These are phyloP conservation scores for Durio zibethinus DNA, from an alignment of 345 rosid species.

Conservation along the genomic window DNA sequence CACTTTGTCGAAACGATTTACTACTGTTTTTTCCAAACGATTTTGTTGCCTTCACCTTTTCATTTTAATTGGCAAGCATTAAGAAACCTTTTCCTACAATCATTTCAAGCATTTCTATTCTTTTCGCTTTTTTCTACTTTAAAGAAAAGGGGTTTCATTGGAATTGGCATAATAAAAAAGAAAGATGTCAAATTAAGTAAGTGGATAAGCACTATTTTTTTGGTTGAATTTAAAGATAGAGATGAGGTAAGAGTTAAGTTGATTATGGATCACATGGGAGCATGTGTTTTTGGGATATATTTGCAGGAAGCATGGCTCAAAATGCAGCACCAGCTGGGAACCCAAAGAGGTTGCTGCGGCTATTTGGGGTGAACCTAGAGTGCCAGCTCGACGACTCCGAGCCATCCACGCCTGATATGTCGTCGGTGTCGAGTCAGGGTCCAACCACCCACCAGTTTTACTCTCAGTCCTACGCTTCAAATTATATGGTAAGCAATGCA, in stretches of 20 bases:
- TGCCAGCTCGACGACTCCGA: conserved; percentile 61
- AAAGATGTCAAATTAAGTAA: no score
- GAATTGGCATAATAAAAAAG: neutral
- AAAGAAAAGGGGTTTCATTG: neutral
- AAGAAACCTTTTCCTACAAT: neutral
- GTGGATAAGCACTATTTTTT: no score
- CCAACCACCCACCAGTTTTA: conserved; percentile 29
- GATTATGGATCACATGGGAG: neutral
- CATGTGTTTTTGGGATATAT: neutral
- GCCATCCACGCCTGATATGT: conserved; percentile 57
- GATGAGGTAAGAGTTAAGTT: neutral
- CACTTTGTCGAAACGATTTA: no score
- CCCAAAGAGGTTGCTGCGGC: conserved; percentile 64
- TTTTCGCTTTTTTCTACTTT: no score
- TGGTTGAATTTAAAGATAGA: neutral
- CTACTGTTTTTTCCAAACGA: neutral
- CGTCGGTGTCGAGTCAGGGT: conserved; percentile 41
- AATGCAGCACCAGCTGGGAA: conserved; percentile 38
- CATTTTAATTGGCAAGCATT: neutral
- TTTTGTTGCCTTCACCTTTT: neutral
- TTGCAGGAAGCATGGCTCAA: conserved; percentile 26
- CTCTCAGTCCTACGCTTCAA: conserved; percentile 35
- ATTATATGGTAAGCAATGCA: conserved; percentile 40
- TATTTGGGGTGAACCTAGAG: conserved; percentile 93
- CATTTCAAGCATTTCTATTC: neutral